phyloP scores from a whole-genome alignment of 1,284 basidiomycete genomes.

The Trichosporon coremiiforme region DNA sequence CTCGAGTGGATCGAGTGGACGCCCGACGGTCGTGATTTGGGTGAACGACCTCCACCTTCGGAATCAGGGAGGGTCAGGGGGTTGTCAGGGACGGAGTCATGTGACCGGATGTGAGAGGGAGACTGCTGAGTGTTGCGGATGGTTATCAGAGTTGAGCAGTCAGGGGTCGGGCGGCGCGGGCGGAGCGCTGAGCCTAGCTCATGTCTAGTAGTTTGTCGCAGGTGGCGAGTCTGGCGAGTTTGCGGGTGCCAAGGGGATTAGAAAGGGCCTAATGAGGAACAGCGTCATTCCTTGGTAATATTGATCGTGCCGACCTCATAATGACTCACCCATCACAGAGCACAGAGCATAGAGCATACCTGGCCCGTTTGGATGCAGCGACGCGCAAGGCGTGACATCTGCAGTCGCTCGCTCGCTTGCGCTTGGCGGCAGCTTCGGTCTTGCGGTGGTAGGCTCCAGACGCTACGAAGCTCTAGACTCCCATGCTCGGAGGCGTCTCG shows the following conservation, averaged over 20 bases:
- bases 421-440: background rate
- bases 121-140: background rate
- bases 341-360: background rate
- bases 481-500: background rate
- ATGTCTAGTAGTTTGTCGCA: background rate
- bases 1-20: background rate
- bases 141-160: background rate
- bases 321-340: background rate
- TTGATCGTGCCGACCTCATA: background rate
- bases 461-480: background rate
- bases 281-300: background rate
- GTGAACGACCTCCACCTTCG: constrained; percentile 16
- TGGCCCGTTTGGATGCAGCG: background rate
- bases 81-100: background rate
- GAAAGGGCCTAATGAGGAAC: background rate
- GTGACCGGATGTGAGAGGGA: constrained; percentile 1
- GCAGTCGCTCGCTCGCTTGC: background rate
- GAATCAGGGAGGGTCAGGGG: background rate
- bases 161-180: background rate
- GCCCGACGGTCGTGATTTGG: background rate
- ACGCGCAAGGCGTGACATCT: too few relatives aligned
- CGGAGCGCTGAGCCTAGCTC: background rate
- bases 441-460: background rate
- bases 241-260: background rate
- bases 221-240: background rate